phyloP scores from a whole-genome alignment of 768 basidiomycete genomes.

The Tephrocybe rancida region DNA sequence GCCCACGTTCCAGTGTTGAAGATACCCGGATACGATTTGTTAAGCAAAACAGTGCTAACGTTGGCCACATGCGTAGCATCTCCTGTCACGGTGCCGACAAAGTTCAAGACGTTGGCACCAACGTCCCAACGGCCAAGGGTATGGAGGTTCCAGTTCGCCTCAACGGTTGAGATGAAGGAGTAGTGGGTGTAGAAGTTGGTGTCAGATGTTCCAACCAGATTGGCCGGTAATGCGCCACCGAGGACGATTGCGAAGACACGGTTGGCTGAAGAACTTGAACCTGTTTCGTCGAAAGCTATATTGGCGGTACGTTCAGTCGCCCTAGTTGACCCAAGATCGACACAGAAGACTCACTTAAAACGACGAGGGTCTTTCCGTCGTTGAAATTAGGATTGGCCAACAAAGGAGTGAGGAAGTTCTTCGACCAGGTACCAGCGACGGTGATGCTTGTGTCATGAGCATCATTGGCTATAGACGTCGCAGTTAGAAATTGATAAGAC shows the following conservation, averaged over 20 bases:
- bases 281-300: conserved; percentile 60
- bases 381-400: conserved; percentile 58
- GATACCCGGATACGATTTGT: conserved; percentile 26
- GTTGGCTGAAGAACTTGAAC: conserved; percentile 44
- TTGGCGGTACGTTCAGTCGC: background rate
- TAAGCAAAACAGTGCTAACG: conserved; percentile 18
- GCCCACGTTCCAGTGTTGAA: conserved; percentile 18
- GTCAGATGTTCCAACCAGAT: conserved; percentile 48
- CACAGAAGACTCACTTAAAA: conserved; percentile 36
- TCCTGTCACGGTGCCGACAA: conserved; percentile 48
- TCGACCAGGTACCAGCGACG: conserved; percentile 46
- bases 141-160: conserved; percentile 63
- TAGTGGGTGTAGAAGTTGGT: conserved; percentile 64
- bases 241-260: conserved; percentile 45
- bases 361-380: conserved; percentile 52
- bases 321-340: background rate
- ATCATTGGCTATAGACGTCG: conserved; percentile 40
- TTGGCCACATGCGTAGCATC: conserved; percentile 33
- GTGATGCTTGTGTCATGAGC: conserved; percentile 63
- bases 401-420: conserved; percentile 53
- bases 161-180: conserved; percentile 55
- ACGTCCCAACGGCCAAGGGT: conserved; percentile 49
- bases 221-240: conserved; percentile 45
- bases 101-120: conserved; percentile 50
- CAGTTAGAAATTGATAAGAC: conserved; percentile 1